Base-by-base conservation (phyloP, 495 filamentous ascomycete genomes). In the Talaromyces thailandensis region DNA sequence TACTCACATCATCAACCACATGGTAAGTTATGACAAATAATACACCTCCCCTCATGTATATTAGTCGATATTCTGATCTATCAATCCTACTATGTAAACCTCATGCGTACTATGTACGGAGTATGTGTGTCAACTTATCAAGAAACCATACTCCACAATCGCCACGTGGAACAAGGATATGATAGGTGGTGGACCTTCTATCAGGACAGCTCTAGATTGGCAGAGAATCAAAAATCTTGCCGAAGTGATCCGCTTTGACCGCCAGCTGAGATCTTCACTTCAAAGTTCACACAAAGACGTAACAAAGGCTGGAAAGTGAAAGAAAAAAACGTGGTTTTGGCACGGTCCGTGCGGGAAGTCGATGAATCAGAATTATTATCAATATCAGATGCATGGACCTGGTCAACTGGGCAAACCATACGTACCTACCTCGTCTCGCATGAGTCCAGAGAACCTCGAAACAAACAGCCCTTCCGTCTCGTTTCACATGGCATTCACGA, bases 101-200 rank as follows among this genome's bases (percentile, higher is more conserved):
- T 48, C 18, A 18, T 21, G n/a, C 37, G 12, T 31, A 31, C 29
- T n/a, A n/a, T n/a, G n/a, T n/a, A n/a, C n/a, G n/a, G n/a, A n/a
- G n/a, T n/a, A n/a, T n/a, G 29, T 31, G 12, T 35, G 3, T 35
- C 31, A 35, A 35, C 31, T 35, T 35, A 48, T 2, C 18, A 18
- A 7, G n/a, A 48, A 48, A 48, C 26, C 16, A 55, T 55, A 26
- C 51, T 28, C 51, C 51, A 55, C 51, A 55, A 23, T 6, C 26
- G 24, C 51, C 51, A 55, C 51, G 51, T 55, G 51, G 51, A 55
- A 55, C 51, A 55, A 28, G 51, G 51, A 26, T 55, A 26, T 18
- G 11, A 55, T 55, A 55, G 26, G 12, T 28, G 4, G 23, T 55
- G 51, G 51, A 55, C 1, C 35, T 40, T 40, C 35, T 40, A 40